Evolutionary conservation across 2,329 filamentous ascomycete species (phyloP), one percentile per base, ranked within the genome.

Genomic region (Paecilomyces formosus): DNA sequence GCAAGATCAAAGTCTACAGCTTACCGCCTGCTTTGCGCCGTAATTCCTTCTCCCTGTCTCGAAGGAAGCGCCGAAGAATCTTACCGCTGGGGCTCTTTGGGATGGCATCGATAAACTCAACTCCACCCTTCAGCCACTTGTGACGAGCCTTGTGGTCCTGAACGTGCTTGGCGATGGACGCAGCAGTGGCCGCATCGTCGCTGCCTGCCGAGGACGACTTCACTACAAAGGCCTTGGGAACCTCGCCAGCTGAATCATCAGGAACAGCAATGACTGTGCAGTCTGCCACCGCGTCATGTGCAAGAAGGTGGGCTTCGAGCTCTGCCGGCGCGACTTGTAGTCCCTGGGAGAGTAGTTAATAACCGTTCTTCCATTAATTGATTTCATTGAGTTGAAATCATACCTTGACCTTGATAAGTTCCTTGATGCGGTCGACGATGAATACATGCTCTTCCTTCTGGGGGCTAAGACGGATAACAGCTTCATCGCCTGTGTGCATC

Each of bases 401-500:
- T 75, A 87, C 86, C 79, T 90, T 90, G 68, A 90, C 88, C 71
- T 90, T 90, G 74, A 91, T 90, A 55, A 90, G 77, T 68, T 91
- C 85, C 76, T 89, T 89, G 67, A 89, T 87, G 4, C 92, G 85
- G 70, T 96, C 92, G 1, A 92, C 88, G 59, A 97, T 88, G 70
- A 91, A 88, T 54, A 96, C 71, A 68, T 97, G 92, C 72, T 96
- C 90, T 63, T 87, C 78, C 2, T 90, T 90, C 2, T 79, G 77
- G 0, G 84, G 81, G 7, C 84, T 79, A 66, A 83, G 81, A 2
- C 82, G 81, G 11, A 95, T 77, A 2, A 93, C 78, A 0, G 88
- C 90, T 70, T 95, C 90, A 66, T 97, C 92, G 5, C 92, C 92
- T 0, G 92, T 96, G 49, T 83, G 84, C 81, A 96, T 85, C 85